phyloP scores from a whole-genome alignment of 2,329 filamentous ascomycete species.

The Sarocladium brachiariae region DNA sequence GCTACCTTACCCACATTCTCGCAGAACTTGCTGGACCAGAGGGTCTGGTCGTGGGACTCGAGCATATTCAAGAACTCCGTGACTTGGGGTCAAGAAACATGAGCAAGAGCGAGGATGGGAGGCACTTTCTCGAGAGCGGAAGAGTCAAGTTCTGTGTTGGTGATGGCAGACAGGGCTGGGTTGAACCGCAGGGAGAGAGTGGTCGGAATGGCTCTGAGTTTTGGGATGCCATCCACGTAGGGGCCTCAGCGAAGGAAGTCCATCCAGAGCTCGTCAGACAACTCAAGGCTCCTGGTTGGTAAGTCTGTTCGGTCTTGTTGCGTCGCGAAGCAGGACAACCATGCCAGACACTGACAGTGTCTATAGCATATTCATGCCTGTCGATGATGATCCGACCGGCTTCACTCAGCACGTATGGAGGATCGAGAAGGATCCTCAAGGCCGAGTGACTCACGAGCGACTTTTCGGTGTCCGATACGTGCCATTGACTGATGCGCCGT shows the following conservation, averaged over 20 bases:
- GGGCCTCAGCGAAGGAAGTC: slow-evolving; percentile 70
- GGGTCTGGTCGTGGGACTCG: slow-evolving; percentile 60
- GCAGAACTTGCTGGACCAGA: slow-evolving; percentile 62
- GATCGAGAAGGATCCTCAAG: slow-evolving; percentile 64
- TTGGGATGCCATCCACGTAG: slow-evolving; percentile 95
- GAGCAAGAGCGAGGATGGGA: slow-evolving; percentile 52
- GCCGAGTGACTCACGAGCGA: slow-evolving; percentile 52
- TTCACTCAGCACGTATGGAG: slow-evolving; percentile 62
- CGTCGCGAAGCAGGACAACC: neutral
- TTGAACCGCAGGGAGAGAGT: slow-evolving; percentile 28
- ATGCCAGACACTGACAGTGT: neutral
- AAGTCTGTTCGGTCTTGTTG: slow-evolving; percentile 15
- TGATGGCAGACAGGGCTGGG: slow-evolving; percentile 65
- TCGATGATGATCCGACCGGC: slow-evolving; percentile 46
- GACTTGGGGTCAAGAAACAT: slow-evolving; percentile 61
- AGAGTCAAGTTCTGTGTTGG: slow-evolving; percentile 66
- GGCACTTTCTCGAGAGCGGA: slow-evolving; percentile 52
- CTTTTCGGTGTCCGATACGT: slow-evolving; percentile 71
- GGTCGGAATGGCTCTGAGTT: slow-evolving; percentile 43
- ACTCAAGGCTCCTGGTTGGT: slow-evolving; percentile 67
- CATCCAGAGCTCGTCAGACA: slow-evolving; percentile 70
- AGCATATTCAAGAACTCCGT: slow-evolving; percentile 61
- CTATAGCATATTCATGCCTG: slow-evolving; percentile 66
- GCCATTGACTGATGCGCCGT: slow-evolving; percentile 64
- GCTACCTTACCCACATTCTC: slow-evolving; percentile 83